Evolutionary conservation across 192 early-diverging fungal species (phyloP), one percentile per base, ranked within the genome.

Genomic region (Mycoemilia scoparia): DNA sequence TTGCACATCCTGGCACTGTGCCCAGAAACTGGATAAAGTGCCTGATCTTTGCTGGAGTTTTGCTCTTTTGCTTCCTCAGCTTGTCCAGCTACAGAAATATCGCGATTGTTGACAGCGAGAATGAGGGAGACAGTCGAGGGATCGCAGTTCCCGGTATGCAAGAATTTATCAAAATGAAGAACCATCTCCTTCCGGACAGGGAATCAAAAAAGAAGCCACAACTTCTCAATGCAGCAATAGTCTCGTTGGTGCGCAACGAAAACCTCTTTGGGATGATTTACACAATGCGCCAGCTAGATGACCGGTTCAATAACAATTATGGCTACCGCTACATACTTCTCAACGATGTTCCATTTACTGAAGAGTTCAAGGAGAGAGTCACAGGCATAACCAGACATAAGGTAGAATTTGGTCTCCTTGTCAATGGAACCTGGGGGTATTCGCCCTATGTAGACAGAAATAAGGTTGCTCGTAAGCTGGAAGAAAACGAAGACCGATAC

Each of bases 301-400:
- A 65, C 26, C 48, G 54, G 21, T 76, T 77, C 41, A 76, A 76
- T 43, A 45, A 49, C 23, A 50, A 66, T 8, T 76, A 69, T 42
- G 15, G 60, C 21, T 77, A 77, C 43, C 75, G 71, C 2, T 77
- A 76, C 49, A 64, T 77, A 15, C 76, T 78, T 45, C 39, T 77
- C 25, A 77, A 76, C 51, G 61, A 79, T 25, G 52, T 48, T 14
- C 67, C 60, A 1, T 77, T 76, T 34, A 51, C 70, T 13, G 50
- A 61, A 6, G 41, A 66, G 31, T 77, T 77, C 49, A 62, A 63
- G 29, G 15, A 14, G 14, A 50, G 45, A 3, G 43, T 62, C 4
- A 9, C 7, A 3, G 14, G 16, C 8, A n/a, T 29, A 19, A 23
- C 40, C 14, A 42, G 26, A 14, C 21, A n/a, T 15, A 33, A 42